Evolutionary conservation across 495 filamentous ascomycete genomes (phyloP), one percentile per base, ranked within the genome.

Genomic region (Mycothermus thermophilus): DNA sequence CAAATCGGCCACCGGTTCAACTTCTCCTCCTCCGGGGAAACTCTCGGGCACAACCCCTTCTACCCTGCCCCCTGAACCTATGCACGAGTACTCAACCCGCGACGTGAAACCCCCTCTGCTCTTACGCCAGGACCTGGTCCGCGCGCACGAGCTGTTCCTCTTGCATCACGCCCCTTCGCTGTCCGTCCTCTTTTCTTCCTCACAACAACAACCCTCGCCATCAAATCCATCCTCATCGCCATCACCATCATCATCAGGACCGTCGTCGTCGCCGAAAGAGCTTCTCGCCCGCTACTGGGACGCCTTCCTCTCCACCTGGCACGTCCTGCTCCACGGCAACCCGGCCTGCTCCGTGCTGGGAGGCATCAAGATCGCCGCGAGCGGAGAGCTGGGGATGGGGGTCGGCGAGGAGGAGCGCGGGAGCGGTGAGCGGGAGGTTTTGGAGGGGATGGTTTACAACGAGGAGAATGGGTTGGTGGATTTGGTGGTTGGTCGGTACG

Each of bases 321-420:
- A 93, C 39, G 75, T 95, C 12, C 67, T 95, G 27, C 63, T 96
- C 24, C 79, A 83, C 49, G 90, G 87, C 13, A 94, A 90, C 39
- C 90, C 90, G 3, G 76, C 77, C 4, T 72, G 77, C 4, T 77
- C 77, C 37, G 69, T 92, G 3, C 83, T 81, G 45, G 75, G 78
- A 16, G 84, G 83, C 2, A 73, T 94, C 41, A 94, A 94, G 56
- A 72, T 96, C 27, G 84, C 90, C 11, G 83, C 80, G 17, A 82
- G 83, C 24, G 90, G 88, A 5, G 85, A 93, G 58, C 74, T 94
- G 16, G 92, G 90, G 12, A 71, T 93, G 11, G 92, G 92, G 1
- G 86, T 95, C 9, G 90, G 87, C 20, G 86, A 93, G 50, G 86
- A 94, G 58, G 83, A 93, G 39, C 75, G 86, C 62, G 86, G 87